Evolutionary conservation across 306 rosid genomes (phyloP), one percentile per base, ranked within the genome.

Genomic region (Quercus berberidifolia): DNA sequence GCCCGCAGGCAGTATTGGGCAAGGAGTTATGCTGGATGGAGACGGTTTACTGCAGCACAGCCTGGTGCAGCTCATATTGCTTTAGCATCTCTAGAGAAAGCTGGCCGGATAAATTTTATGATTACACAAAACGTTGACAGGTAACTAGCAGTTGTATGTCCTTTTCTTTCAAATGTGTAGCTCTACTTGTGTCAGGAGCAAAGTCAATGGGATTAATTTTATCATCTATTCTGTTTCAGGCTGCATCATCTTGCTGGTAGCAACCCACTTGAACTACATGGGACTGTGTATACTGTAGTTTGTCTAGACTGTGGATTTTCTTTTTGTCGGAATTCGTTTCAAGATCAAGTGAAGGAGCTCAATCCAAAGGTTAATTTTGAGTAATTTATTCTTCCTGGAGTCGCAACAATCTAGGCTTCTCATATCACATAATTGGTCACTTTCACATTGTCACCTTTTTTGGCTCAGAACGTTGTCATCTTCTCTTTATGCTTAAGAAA

Each of bases 21-120:
- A 69, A 87, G 98, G 82, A 94, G 98, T 86, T 94, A 89, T 87
- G 94, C 98, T 67, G 98, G 97, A 54, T 94, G 97, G 98, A 94
- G 91, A 83, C 80, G 71, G 35, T 92, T 94, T 74, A 80, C 93
- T 21, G 91, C 90, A 3, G 93, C 97, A 19, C 90, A 86, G 76
- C 98, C 97, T 60, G 71, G 94, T 78, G 88, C 88, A 72, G 97
- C 96, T 56, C 94, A 92, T 87, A 54, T 75, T 55, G 89, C 97
- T 83, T 81, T 94, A 84, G 89, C 98, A 71, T 72, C 93, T 23
- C 80, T 94, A 13, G 97, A 92, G 81, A 92, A 87, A 73, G 93
- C 89, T 76, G 93, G 94, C 68, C 87, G 88, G 46, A 81, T 94
- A 6, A 65, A 92, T 79, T 87, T 88, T 58, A 87, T 94, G 90